These are phyloP conservation scores for Hansenula lynferdii DNA, from an alignment of 1,139 yeast genomes.

Conservation along the genomic window DNA sequence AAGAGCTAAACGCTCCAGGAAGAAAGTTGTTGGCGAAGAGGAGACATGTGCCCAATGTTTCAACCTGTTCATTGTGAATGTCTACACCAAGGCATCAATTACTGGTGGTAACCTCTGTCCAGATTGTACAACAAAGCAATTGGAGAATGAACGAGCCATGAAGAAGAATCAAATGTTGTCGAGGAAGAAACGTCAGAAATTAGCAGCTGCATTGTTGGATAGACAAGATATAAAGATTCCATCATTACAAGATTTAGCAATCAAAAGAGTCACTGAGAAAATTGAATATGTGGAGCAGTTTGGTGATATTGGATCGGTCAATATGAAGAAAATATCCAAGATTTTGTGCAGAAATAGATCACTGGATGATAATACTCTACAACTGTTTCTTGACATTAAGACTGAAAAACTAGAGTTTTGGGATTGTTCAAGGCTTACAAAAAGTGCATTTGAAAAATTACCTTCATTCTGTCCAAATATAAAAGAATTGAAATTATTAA, in stretches of 20 bases:
- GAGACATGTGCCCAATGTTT: conserved; percentile 59
- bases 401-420: conserved; percentile 63
- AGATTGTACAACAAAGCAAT: conserved; percentile 45
- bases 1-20: conserved; percentile 4
- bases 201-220: conserved; percentile 82
- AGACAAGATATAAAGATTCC: conserved; percentile 60
- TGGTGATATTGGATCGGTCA: conserved; percentile 72
- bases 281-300: conserved; percentile 73
- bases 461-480: conserved; percentile 79
- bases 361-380: conserved; percentile 62
- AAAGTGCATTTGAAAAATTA: conserved; percentile 61
- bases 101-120: conserved; percentile 59
- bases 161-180: conserved; percentile 55
- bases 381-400: conserved; percentile 63
- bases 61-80: conserved; percentile 50
- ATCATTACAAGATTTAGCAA: conserved; percentile 76
- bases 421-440: conserved; percentile 84
- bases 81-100: conserved; percentile 51
- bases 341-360: conserved; percentile 82
- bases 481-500: conserved; percentile 60
- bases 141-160: conserved; percentile 36
- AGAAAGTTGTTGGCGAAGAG: conserved; percentile 37
- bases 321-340: conserved; percentile 60
- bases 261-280: conserved; percentile 61
- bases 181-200: conserved; percentile 66